A percentile compares a stretch with the other conserved stretches of the same genome.
These are phyloP conservation scores for Starmerella tilneyi DNA, from an alignment of 805 yeast species.

Conservation along the genomic window DNA sequence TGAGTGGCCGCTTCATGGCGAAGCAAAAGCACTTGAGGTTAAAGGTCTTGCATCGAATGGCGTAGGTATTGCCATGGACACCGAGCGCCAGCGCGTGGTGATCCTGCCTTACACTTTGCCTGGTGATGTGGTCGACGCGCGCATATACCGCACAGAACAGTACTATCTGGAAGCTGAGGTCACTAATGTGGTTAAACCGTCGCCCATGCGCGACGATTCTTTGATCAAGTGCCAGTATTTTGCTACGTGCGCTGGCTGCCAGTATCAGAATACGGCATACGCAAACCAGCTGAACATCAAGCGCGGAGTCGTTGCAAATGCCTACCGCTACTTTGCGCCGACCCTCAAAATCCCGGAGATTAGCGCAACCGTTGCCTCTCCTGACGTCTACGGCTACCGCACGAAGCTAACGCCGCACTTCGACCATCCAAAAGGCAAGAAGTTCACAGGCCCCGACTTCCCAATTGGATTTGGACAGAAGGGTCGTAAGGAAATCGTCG, in stretches of 20 bases:
- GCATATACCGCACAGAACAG: constrained; percentile 70
- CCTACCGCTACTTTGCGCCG: constrained; percentile 62
- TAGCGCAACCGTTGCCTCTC: constrained; percentile 60
- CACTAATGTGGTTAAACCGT: constrained; percentile 39
- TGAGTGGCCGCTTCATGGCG: constrained; percentile 43
- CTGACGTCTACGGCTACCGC: constrained; percentile 64
- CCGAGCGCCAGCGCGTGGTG: constrained; percentile 50
- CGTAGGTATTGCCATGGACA: constrained; percentile 68
- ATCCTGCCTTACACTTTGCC: constrained; percentile 81
- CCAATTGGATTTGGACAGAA: constrained; percentile 82
- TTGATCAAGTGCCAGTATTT: constrained; percentile 71
- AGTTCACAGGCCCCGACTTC: constrained; percentile 30
- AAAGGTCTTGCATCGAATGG: constrained; percentile 63
- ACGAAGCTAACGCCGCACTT: constrained; percentile 96
- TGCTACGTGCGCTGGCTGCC: constrained; percentile 91
- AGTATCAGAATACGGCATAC: constrained; percentile 72
- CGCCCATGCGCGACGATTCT: constrained; percentile 44
- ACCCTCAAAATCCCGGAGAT: constrained; percentile 46
- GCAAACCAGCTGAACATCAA: constrained; percentile 63
- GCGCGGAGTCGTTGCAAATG: constrained; percentile 63
- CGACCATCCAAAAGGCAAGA: constrained; percentile 51
- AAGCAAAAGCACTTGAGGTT: constrained; percentile 49
- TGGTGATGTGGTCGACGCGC: constrained; percentile 64
- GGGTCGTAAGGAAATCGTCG: constrained; percentile 60
- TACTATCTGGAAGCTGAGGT: constrained; percentile 66